These are phyloP conservation scores for Tubosaeta brunneosetosa DNA, from an alignment of 768 basidiomycete species.

Conservation along the genomic window DNA sequence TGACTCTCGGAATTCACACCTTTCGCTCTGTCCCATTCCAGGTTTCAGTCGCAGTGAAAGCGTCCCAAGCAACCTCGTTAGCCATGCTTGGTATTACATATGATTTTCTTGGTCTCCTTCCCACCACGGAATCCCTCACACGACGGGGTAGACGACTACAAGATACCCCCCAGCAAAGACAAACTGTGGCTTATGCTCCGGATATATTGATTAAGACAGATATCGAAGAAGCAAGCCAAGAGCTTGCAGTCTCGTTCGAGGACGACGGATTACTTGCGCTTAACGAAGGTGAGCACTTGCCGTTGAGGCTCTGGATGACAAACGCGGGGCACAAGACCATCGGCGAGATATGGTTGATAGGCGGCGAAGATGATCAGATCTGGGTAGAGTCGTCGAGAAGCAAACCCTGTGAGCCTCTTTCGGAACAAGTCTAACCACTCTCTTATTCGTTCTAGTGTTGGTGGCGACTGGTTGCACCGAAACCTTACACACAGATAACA, in stretches of 20 bases:
- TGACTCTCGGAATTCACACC: not conserved
- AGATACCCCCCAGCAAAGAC: slow-evolving; percentile 65
- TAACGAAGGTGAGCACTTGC: slow-evolving; percentile 64
- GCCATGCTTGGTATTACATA: slow-evolving; percentile 56
- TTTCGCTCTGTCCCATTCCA: slow-evolving; percentile 19
- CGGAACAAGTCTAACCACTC: not conserved
- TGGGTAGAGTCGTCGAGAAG: slow-evolving; percentile 39
- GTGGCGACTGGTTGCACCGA: slow-evolving; percentile 28
- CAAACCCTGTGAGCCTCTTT: slow-evolving; percentile 13
- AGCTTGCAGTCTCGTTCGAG: slow-evolving; percentile 54
- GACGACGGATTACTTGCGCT: slow-evolving; percentile 50
- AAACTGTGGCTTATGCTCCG: slow-evolving; percentile 64
- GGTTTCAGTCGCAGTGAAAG: slow-evolving; percentile 63
- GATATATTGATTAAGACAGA: slow-evolving; percentile 58
- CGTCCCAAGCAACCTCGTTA: slow-evolving; percentile 47
- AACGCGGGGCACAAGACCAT: slow-evolving; percentile 64
- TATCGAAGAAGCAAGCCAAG: slow-evolving; percentile 62
- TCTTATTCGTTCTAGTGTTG: slow-evolving; percentile 13
- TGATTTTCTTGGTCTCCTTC: slow-evolving; percentile 70
- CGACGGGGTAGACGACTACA: slow-evolving; percentile 74
- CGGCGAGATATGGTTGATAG: slow-evolving; percentile 66
- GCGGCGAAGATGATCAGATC: slow-evolving; percentile 58
- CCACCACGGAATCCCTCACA: slow-evolving; percentile 59
- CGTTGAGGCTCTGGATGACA: slow-evolving; percentile 51
- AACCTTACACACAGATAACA: slow-evolving; percentile 47